These are phyloP conservation scores for Aspergillus piperis DNA, from an alignment of 2,329 filamentous ascomycete species.

Conservation along the genomic window DNA sequence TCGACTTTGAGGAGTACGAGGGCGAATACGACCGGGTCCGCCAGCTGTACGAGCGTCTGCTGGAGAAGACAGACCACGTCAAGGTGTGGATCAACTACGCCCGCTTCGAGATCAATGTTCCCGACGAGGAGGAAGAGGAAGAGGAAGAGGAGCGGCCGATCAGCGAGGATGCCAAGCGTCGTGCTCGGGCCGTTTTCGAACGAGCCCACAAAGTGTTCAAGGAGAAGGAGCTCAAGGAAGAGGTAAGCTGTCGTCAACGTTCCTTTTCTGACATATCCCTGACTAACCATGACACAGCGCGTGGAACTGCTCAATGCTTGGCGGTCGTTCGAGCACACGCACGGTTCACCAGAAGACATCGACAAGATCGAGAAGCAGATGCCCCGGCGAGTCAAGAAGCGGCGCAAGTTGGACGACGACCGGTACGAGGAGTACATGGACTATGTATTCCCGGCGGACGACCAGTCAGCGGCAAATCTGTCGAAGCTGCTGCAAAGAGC, in stretches of 20 bases:
- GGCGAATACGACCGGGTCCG: constrained; percentile 84
- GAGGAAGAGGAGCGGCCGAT: constrained; percentile 63
- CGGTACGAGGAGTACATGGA: constrained; percentile 96
- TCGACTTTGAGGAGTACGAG: constrained; percentile 97
- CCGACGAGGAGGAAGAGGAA: constrained; percentile 68
- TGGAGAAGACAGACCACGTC: constrained; percentile 95
- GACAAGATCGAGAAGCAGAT: constrained; percentile 88
- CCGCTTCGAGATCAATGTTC: constrained; percentile 95
- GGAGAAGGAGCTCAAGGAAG: constrained; percentile 86
- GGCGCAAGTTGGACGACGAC: constrained; percentile 87
- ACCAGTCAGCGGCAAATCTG: constrained; percentile 79
- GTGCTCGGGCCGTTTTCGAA: constrained; percentile 81
- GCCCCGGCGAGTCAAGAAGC: constrained; percentile 89
- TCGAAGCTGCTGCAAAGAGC: constrained; percentile 83
- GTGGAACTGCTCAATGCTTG: constrained; percentile 88
- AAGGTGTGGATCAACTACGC: constrained; percentile 99
- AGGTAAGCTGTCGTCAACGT: constrained; percentile 50
- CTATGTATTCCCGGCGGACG: constrained; percentile 95
- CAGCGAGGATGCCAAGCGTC: constrained; percentile 78
- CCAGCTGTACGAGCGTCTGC: constrained; percentile 80
- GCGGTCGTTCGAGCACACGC: constrained; percentile 86
- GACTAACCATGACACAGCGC: constrained; percentile 54
- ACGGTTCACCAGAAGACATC: constrained; percentile 73
- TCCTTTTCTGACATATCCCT: not conserved
- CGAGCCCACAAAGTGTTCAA: constrained; percentile 85